A percentile compares a stretch with the other conserved stretches of the same genome.
Evolutionary conservation across 2,329 filamentous ascomycete species (phyloP).

Genomic region (Fusarium sp.): DNA sequence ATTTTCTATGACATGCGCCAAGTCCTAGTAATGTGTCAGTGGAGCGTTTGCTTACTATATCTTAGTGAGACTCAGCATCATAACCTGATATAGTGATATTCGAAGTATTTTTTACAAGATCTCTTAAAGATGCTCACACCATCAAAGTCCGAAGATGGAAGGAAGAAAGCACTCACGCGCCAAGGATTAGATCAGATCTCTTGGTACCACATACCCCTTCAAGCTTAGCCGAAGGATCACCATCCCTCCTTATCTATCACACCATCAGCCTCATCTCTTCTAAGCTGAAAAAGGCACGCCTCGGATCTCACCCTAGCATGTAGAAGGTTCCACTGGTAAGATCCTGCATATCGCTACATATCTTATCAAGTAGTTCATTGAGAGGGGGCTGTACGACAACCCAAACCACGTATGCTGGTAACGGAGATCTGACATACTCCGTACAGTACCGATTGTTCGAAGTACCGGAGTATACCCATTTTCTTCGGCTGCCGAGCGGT

Average conservation of each 20-base stretch:
- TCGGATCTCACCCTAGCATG: not conserved
- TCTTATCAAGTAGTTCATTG: not conserved
- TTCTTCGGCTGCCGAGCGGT: not conserved
- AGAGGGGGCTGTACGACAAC: not conserved
- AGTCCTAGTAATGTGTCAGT: too few species aligned
- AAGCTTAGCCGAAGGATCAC: constrained; percentile 1
- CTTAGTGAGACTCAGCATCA: fast-evolving
- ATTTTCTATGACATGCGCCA: not conserved
- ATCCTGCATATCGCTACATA: not conserved
- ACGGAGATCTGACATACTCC: not conserved
- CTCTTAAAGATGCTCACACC: not conserved
- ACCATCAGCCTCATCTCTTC: not conserved
- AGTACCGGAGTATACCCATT: constrained; percentile 4
- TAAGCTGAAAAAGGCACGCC: not conserved
- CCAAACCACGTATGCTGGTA: not conserved
- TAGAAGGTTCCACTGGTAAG: not conserved
- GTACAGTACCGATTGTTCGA: not conserved
- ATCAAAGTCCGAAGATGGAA: not conserved
- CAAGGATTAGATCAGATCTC: not conserved
- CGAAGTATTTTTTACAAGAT: fast-evolving
- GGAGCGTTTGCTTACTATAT: not conserved
- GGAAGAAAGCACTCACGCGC: not conserved
- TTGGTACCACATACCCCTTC: not conserved
- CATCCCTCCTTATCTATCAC: not conserved
- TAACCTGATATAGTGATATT: not conserved